These are phyloP conservation scores for Coemansia sp. DNA, from an alignment of 192 early-diverging fungal genomes.

Conservation along the genomic window DNA sequence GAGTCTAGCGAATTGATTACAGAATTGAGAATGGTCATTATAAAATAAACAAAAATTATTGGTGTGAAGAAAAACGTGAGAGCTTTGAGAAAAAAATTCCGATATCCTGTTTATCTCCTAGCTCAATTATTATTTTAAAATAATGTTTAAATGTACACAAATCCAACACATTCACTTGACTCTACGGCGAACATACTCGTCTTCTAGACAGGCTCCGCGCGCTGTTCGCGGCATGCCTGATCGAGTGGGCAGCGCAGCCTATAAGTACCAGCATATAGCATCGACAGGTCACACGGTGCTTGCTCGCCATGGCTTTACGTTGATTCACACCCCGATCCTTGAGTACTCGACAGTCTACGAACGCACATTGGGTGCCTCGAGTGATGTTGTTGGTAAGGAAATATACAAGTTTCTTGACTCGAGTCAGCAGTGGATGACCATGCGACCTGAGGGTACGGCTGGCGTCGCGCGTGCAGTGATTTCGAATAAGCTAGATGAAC, in stretches of 20 bases:
- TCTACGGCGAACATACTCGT: background rate
- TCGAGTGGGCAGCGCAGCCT: constrained; percentile 51
- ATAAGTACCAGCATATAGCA: constrained; percentile 50
- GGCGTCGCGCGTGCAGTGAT: constrained; percentile 35
- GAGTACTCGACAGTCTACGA: constrained; percentile 66
- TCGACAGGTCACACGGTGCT: constrained; percentile 38
- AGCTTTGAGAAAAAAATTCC: background rate
- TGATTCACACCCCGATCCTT: constrained; percentile 62
- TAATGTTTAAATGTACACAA: background rate
- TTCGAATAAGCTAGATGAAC: constrained; percentile 44
- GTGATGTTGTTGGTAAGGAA: constrained; percentile 70
- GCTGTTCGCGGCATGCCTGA: constrained; percentile 65
- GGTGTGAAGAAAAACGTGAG: background rate
- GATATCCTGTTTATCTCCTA: background rate
- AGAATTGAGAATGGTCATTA: constrained; percentile 35
- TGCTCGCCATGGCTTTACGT: constrained; percentile 56
- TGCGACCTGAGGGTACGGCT: constrained; percentile 72
- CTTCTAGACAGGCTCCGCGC: constrained; percentile 18
- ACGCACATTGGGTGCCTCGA: constrained; percentile 58
- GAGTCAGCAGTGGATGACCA: constrained; percentile 55
- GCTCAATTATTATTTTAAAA: background rate
- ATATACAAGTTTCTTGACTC: constrained; percentile 65
- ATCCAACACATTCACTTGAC: background rate
- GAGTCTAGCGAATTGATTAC: constrained; percentile 37
- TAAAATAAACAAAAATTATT: background rate